Evolutionary conservation across 139 green algal genomes (phyloP), one percentile per base, ranked within the genome.

Genomic region (Coccomyxa sp.): DNA sequence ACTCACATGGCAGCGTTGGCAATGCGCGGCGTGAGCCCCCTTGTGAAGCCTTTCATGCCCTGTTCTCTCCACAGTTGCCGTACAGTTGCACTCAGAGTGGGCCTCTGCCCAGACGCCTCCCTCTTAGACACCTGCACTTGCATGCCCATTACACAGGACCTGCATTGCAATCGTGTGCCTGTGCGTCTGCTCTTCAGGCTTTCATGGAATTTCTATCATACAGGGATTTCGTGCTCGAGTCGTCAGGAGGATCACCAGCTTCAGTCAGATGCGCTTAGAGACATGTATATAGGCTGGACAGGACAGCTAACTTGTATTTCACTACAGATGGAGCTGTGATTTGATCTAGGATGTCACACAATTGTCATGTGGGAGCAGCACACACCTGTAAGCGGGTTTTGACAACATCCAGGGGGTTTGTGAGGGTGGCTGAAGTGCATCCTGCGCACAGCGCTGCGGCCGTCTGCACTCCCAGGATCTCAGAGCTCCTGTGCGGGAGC

Each of bases 321-420:
- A n/a, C n/a, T n/a, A n/a, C n/a, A n/a, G n/a, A n/a, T n/a, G n/a
- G n/a, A n/a, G n/a, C n/a, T n/a, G n/a, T n/a, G n/a, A n/a, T n/a
- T n/a, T n/a, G n/a, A n/a, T n/a, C n/a, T n/a, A n/a, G n/a, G n/a
- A n/a, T n/a, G n/a, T n/a, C n/a, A n/a, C n/a, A n/a, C n/a, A n/a
- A n/a, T n/a, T n/a, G n/a, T n/a, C n/a, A n/a, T n/a, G n/a, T n/a
- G n/a, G n/a, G n/a, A n/a, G n/a, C n/a, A n/a, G n/a, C n/a, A n/a
- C n/a, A n/a, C 54, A 80, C 84, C 89, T 97, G 93, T 39, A 97
- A 80, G 24, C 90, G 55, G 31, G 90, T 93, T 76, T 97, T 97
- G 39, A 97, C 82, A 1, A 97, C 87, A 79, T 97, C 93, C 37
- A 97, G 79, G 5, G 93, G 93, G 64, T 88, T 96, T 0, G 93